Base-by-base conservation (phyloP, 805 yeast species). In the Starmera pachycereana region DNA sequence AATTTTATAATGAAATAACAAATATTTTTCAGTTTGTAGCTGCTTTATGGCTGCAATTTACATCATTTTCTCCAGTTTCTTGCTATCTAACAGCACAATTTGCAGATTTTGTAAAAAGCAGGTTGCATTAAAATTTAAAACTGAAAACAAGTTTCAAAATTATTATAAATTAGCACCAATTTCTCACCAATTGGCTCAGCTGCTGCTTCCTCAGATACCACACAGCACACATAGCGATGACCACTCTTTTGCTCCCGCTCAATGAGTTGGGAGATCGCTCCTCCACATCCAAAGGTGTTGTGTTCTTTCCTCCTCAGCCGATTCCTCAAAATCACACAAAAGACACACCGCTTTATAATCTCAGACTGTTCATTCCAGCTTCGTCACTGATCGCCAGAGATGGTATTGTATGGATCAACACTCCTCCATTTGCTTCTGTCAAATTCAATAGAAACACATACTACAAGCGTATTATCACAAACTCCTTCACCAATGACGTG, bases 341-440 rank as follows among this genome's bases (percentile, higher is more conserved):
- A 9, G 74, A 71, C 4, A 71, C 71, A 38, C 64, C 66, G 4
- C 50, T 77, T 29, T 74, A 57, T 49, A 62, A 60, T 8, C 63
- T 90, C 38, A 68, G 78, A 35, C 65, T 90, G 44, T 71, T 72
- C 40, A 62, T 90, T 43, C 76, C 80, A 31, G 92, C 96, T 2
- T 85, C 95, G 10, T 72, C 90, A 7, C 71, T 74, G 12, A 74
- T 87, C 12, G 67, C 85, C 9, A 74, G 83, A 50, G 75, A 77
- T 29, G 96, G 92, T 6, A 62, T 67, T 8, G 66, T 90, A 29
- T 74, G 80, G 75, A 76, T 85, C 36, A 89, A 89, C 59, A 72
- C 78, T 12, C 94, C 95, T 1, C 65, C 68, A 2, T 50, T 54
- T 13, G 56, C 50, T 30, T 47, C 49, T 4, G 59, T 62, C 3